Evolutionary conservation across 176 grass and related monocot genomes (phyloP).

Genomic region (Carex myosuroides): DNA sequence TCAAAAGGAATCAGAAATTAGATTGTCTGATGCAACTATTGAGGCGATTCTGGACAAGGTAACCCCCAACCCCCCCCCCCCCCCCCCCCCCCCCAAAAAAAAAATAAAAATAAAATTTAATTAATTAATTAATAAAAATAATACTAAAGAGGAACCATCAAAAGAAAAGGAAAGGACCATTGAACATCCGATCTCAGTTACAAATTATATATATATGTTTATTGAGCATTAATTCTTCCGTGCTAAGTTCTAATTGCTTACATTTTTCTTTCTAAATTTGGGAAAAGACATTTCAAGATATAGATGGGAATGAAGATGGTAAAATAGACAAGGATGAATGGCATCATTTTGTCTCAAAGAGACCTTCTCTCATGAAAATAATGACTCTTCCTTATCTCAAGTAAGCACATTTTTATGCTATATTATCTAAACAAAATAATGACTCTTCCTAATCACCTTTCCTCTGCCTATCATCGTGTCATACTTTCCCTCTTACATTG

Average conservation of each 20-base stretch:
- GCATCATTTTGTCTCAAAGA: conserved; percentile 37
- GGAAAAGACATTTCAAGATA: conserved; percentile 51
- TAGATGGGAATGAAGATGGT: conserved; percentile 40
- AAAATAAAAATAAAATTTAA: background rate
- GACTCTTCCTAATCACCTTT: background rate
- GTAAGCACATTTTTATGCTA: conserved; percentile 22
- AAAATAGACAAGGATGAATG: conserved; percentile 62
- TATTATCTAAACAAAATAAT: background rate
- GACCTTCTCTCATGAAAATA: conserved; percentile 60
- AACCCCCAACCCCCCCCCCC: background rate
- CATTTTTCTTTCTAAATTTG: background rate
- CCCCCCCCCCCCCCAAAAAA: background rate
- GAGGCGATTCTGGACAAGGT: conserved; percentile 62
- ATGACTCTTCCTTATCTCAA: conserved; percentile 58
- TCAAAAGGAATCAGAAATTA: conserved; percentile 41
- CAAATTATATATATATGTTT: background rate
- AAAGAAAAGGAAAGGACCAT: background rate
- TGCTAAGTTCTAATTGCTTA: background rate
- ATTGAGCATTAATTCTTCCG: background rate
- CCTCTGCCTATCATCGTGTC: background rate
- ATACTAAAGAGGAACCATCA: too few relatives aligned
- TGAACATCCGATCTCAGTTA: background rate
- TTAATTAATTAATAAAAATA: too few relatives aligned
- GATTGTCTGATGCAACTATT: conserved; percentile 42
- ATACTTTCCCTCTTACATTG: background rate